Conservation (phyloP, 176 grass and related monocot genomes). For the Triticum monococcum region DNA sequence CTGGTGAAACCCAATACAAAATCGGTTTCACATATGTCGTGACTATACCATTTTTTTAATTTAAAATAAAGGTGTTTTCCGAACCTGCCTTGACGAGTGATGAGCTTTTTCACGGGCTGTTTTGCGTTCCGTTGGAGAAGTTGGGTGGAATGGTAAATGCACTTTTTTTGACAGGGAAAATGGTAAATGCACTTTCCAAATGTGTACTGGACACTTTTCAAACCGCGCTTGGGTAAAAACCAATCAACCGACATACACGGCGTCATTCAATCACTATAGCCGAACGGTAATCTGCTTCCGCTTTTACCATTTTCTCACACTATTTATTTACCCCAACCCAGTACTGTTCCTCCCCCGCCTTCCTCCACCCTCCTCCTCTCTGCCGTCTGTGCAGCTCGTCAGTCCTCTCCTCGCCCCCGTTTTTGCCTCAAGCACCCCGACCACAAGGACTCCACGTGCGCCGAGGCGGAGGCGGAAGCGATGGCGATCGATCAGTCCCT, state of each 20-base stretch:
- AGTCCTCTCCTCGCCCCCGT: neutral
- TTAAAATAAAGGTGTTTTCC: too few relatives aligned
- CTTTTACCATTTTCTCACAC: neutral
- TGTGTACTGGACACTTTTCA: neutral
- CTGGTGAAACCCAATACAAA: too few relatives aligned
- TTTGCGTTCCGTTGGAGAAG: neutral
- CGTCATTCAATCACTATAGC: constrained; percentile 26
- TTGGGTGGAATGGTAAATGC: neutral
- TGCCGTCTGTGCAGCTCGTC: neutral
- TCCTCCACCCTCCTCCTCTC: neutral
- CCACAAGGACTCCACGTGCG: neutral
- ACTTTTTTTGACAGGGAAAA: neutral
- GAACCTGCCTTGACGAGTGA: too few relatives aligned
- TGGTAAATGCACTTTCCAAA: neutral
- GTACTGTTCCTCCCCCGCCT: neutral
- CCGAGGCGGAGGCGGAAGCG: neutral
- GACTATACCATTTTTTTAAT: too few relatives aligned
- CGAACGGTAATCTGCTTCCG: neutral
- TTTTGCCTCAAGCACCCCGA: neutral
- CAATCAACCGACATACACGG: neutral
- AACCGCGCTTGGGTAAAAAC: neutral
- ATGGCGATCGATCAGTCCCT: constrained; percentile 28
- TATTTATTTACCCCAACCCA: neutral
- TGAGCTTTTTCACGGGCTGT: too few relatives aligned
- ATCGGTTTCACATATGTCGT: too few relatives aligned